phyloP scores from a whole-genome alignment of 352 stramenopile species.

The Phytophthora pisi region DNA sequence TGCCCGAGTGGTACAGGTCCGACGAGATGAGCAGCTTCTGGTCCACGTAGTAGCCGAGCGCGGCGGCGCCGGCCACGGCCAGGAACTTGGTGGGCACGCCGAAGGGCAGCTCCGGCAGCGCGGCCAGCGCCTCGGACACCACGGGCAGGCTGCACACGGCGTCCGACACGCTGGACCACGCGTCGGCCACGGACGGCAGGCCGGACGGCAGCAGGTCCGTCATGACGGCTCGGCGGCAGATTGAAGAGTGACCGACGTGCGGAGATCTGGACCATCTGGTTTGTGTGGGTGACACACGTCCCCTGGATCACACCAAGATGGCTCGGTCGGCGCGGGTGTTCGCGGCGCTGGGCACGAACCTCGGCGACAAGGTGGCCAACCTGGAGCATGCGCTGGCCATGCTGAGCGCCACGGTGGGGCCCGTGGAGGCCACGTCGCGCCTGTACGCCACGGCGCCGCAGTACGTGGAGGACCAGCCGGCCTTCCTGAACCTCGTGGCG shows the following conservation, averaged over 20 bases:
- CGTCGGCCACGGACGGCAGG: conserved; percentile 7
- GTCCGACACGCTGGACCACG: too few relatives aligned
- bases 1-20: conserved; percentile 54
- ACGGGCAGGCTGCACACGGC: conserved; percentile 5
- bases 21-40: conserved; percentile 61
- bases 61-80: conserved; percentile 24
- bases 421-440: conserved; percentile 84
- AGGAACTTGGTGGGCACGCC: too few relatives aligned
- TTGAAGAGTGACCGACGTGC: background rate
- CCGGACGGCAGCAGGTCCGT: background rate
- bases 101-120: too few relatives aligned
- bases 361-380: conserved; percentile 76
- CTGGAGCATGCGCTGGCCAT: conserved; percentile 66
- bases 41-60: conserved; percentile 57
- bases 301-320: conserved; percentile 3
- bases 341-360: conserved; percentile 76
- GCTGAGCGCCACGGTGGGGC: conserved; percentile 48
- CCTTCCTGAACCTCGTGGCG: conserved; percentile 95
- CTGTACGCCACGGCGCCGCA: conserved; percentile 94
- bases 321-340: conserved; percentile 42
- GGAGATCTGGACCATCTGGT: background rate
- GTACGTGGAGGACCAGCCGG: conserved; percentile 95
- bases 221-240: background rate
- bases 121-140: conserved; percentile 12
- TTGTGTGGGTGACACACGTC: background rate